Evolutionary conservation across 768 basidiomycete species (phyloP), one percentile per base, ranked within the genome.

Genomic region (Hygrophorus pudorinus): DNA sequence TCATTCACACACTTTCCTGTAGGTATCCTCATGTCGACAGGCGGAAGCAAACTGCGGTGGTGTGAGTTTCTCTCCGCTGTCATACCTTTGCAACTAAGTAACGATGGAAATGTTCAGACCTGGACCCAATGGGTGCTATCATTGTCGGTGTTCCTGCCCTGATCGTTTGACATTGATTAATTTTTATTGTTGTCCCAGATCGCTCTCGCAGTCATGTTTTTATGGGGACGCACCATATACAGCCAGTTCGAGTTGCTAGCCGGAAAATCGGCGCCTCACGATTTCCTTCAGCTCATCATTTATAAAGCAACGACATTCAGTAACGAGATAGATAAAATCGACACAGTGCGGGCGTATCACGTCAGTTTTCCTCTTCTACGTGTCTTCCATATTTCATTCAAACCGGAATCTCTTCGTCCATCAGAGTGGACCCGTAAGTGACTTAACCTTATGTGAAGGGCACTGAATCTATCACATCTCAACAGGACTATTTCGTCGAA

Each of bases 231-330:
- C 31, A 94, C 91, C 0, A 70, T 90, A 37, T 85, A 85, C 55
- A 62, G 64, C 44, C 79, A 97, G 59, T 97, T 97, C 52, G 79
- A 79, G 48, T 75, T 87, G 13, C 68, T 99, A 34, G 91, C 91
- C 0, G 96, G 96, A 28, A 89, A 85, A 65, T 85, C 91, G 1
- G 96, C 94, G 2, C 85, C 91, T 2, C 79, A 84, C 51, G 87
- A 93, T 12, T 96, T 96, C 59, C 63, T 88, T 40, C 88, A 96
- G 55, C 75, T 96, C 29, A 70, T 98, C 56, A 84, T 85, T 45
- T 98, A 97, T 73, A 98, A 98, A 54, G 77, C 85, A 1, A 76
- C 79, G 61, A 97, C 90, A 5, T 98, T 96, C 64, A 84, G 78
- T 56, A 74, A 81, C 5, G 81, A 85, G 28, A 93, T 98, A 41